These are phyloP conservation scores for Lachancea quebecensis DNA, from an alignment of 805 yeast species.

Conservation along the genomic window DNA sequence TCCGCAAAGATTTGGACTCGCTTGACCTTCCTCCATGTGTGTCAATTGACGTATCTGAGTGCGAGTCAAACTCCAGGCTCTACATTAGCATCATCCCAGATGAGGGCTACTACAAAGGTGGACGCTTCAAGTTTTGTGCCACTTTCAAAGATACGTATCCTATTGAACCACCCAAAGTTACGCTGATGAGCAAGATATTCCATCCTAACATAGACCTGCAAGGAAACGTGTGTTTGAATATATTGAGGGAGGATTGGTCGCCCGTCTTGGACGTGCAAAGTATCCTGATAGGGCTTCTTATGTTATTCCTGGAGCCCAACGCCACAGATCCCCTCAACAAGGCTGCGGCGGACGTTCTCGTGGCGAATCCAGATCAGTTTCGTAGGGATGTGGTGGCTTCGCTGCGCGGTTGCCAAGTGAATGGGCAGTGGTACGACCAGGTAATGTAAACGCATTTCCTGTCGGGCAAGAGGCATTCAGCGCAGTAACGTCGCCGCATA, in stretches of 20 bases:
- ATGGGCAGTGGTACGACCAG: slow-evolving; percentile 52
- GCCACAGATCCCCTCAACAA: slow-evolving; percentile 89
- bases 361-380: slow-evolving; percentile 43
- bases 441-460: slow-evolving; percentile 34
- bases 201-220: slow-evolving; percentile 91
- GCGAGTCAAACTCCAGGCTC: slow-evolving; percentile 12
- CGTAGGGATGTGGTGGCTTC: slow-evolving; percentile 48
- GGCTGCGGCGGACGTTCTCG: slow-evolving; percentile 66
- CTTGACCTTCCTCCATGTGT: slow-evolving; percentile 24
- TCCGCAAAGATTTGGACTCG: slow-evolving; percentile 22
- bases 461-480: background rate
- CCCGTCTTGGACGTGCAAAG: slow-evolving; percentile 82
- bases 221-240: slow-evolving; percentile 89
- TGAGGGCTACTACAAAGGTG: slow-evolving; percentile 26
- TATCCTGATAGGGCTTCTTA: slow-evolving; percentile 77
- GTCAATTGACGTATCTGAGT: slow-evolving; percentile 2
- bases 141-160: slow-evolving; percentile 70
- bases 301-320: slow-evolving; percentile 83
- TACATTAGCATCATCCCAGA: slow-evolving; percentile 21
- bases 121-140: slow-evolving; percentile 51
- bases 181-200: slow-evolving; percentile 63
- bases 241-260: slow-evolving; percentile 91
- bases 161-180: slow-evolving; percentile 85
- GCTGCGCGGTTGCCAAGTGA: slow-evolving; percentile 69
- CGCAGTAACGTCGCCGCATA: too few species aligned